phyloP scores from a whole-genome alignment of 2,329 filamentous ascomycete species.

The Sphaerulina musiva region DNA sequence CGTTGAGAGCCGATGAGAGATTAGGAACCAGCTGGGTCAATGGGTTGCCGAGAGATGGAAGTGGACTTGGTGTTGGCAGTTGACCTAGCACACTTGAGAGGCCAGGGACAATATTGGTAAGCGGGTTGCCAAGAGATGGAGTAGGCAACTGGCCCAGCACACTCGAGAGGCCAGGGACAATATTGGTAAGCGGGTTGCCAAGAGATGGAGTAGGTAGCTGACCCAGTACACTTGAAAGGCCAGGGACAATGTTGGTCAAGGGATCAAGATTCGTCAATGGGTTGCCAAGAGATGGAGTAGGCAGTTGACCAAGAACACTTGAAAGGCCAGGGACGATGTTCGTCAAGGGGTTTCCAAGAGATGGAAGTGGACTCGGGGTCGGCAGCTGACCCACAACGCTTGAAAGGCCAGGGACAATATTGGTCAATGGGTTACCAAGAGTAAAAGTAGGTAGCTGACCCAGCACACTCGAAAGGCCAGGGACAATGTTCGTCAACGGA shows the following conservation, averaged over 20 bases:
- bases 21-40: too few relatives aligned
- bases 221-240: background rate
- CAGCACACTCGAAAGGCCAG: background rate
- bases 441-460: background rate
- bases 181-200: too few relatives aligned
- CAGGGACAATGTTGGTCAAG: constrained; percentile 4
- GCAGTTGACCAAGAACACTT: background rate
- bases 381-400: background rate
- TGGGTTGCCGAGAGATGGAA: background rate
- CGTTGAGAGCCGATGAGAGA: background rate
- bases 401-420: background rate
- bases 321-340: constrained; percentile 5
- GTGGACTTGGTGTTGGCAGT: background rate
- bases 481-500: constrained; percentile 1
- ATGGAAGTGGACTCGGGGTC: background rate
- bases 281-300: background rate
- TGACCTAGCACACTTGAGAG: constrained; percentile 1
- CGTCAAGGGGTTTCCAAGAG: background rate
- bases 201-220: background rate
- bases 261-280: background rate
- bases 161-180: background rate
- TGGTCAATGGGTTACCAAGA: background rate
- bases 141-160: background rate
- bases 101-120: background rate
- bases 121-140: background rate